Evolutionary conservation across 352 stramenopile genomes (phyloP), one percentile per base, ranked within the genome.

Genomic region (Phytopythium aichiense): DNA sequence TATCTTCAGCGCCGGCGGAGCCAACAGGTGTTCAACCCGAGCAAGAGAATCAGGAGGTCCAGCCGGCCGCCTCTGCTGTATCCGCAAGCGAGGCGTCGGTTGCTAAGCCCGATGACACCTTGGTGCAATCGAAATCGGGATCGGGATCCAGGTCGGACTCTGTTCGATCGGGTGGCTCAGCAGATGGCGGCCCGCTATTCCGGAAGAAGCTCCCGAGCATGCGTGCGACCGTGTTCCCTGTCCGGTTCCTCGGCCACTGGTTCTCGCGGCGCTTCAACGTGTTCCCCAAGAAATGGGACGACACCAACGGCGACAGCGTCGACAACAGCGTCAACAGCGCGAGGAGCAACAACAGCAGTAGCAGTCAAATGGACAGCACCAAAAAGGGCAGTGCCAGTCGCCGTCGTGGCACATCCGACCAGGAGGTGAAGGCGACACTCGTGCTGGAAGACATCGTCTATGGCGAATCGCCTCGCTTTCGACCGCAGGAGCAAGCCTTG

Each of bases 401-500:
- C 3, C 55, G 30, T 33, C 38, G 15, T 9, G 20, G 9, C 40
- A 1, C 23, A 16, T 18, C 11, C 7, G 38, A 60, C 22, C 22
- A 25, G 11, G 42, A 53, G 18, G 40, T 28, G 15, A 18, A 12
- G 30, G 66, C 74, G 7, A 58, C 55, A 33, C 31, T 75, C 15
- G 58, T 72, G 28, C 30, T 58, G 2, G 72, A 80, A 48, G 72
- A 48, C 31, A 56, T 84, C 56, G 60, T 87, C 37, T 89, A 76
- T 38, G 81, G 79, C 7, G 78, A 89, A 69, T 72, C 72, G 0
- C 82, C 78, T 31, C 82, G 82, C 50, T 91, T 89, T 58, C 79
- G 78, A 31, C 11, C 74, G 31, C 18, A 68, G 7, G 73, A 84
- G 11, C 65, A 74, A 2, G 76, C 79, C n/a, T 33, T 91, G 20